Percentiles rank a stretch among this genome's conserved stretches.
These are phyloP conservation scores for Entomortierella chlamydospora DNA, from an alignment of 192 early-diverging fungal species.

Conservation along the genomic window DNA sequence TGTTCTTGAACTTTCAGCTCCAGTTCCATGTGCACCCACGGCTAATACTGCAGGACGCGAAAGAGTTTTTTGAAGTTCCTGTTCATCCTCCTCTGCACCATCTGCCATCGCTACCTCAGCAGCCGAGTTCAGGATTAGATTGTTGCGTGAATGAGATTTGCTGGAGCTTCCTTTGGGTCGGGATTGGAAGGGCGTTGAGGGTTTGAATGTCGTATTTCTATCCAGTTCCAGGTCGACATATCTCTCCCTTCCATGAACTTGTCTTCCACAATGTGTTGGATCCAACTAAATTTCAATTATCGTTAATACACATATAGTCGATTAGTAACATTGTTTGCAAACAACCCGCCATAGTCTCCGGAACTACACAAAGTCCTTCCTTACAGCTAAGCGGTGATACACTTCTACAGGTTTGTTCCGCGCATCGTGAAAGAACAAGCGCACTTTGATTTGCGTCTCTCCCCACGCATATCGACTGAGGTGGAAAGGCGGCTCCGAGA, in stretches of 20 bases:
- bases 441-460: conserved; percentile 88
- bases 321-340: too few relatives aligned
- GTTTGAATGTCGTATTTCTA: conserved; percentile 77
- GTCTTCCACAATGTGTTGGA: conserved; percentile 71
- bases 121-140: conserved; percentile 35
- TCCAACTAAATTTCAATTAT: conserved; percentile 68
- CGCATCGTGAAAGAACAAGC: conserved; percentile 84
- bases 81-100: conserved; percentile 44
- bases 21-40: neutral
- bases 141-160: conserved; percentile 17
- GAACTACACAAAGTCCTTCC: neutral
- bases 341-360: too few relatives aligned
- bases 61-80: conserved; percentile 40
- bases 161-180: conserved; percentile 16
- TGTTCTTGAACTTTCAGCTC: neutral
- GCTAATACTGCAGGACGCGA: conserved; percentile 13
- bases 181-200: conserved; percentile 15
- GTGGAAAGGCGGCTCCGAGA: conserved; percentile 80
- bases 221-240: conserved; percentile 88
- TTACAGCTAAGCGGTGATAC: conserved; percentile 81
- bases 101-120: conserved; percentile 46
- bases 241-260: conserved; percentile 78
- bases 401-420: conserved; percentile 89
- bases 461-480: conserved; percentile 95
- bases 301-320: neutral